Conservation (phyloP, 2,329 filamentous ascomycete species). For the Ceratocystis harringtonii region DNA sequence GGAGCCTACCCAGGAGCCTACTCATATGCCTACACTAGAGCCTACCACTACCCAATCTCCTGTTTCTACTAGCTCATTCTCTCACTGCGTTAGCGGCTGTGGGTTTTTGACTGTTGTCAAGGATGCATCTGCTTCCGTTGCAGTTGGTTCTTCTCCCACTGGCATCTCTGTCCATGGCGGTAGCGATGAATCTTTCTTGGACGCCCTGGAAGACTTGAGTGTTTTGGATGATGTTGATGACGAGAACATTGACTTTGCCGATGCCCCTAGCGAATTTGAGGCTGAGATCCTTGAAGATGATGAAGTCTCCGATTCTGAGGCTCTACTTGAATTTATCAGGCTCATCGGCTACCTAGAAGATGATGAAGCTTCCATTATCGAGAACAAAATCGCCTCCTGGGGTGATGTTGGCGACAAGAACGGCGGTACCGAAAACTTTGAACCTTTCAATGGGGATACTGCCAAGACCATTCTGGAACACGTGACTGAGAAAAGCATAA, state of each 20-base stretch:
- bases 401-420: no score
- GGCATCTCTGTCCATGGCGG: no score
- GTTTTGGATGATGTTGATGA: neutral
- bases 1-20: neutral
- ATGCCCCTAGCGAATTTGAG: neutral
- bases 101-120: neutral
- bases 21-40: no score
- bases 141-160: neutral
- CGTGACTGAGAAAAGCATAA: neutral
- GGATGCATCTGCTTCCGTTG: conserved; percentile 1
- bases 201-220: no score
- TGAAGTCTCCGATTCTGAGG: neutral
- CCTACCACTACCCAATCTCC: neutral
- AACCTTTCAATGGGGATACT: no score
- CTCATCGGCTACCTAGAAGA: neutral
- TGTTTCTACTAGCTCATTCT: neutral
- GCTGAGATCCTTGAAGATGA: neutral
- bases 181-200: no score
- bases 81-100: neutral
- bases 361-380: neutral
- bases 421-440: no score
- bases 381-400: no score
- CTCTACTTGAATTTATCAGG: no score
- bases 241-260: neutral
- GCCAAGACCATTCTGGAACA: no score